These are phyloP conservation scores for Pichia sp. DNA, from an alignment of 1,139 yeast species.

Conservation along the genomic window DNA sequence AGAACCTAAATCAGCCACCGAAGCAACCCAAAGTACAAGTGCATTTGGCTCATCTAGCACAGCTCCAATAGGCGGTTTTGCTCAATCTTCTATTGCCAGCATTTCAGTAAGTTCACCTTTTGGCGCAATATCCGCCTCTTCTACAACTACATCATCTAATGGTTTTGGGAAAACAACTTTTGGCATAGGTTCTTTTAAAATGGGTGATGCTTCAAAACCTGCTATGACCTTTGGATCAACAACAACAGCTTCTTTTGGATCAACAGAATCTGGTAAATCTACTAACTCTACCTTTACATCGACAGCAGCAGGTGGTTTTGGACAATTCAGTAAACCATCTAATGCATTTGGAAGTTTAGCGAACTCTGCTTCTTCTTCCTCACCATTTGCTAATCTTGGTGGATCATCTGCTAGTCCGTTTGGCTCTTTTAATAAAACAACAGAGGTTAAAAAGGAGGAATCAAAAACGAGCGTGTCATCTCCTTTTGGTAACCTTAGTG, in stretches of 20 bases:
- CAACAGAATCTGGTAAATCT: neutral
- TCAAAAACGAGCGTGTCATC: neutral
- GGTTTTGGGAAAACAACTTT: constrained; percentile 5
- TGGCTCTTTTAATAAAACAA: neutral
- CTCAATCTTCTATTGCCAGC: neutral
- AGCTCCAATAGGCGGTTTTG: neutral
- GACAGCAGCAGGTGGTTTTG: constrained; percentile 9
- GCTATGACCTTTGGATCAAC: neutral
- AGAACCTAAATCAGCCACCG: neutral
- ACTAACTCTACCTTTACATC: too few species aligned
- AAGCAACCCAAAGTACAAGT: neutral
- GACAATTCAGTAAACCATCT: neutral
- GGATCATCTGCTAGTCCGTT: neutral
- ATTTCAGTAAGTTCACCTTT: neutral
- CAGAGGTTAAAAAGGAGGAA: neutral
- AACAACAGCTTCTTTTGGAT: constrained; percentile 1
- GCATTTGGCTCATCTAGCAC: neutral
- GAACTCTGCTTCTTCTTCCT: neutral
- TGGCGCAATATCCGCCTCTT: neutral
- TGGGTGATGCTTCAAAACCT: constrained; percentile 1
- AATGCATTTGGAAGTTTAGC: constrained; percentile 2
- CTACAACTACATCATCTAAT: constrained; percentile 14
- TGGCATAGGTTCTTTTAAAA: constrained; percentile 3
- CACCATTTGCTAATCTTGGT: neutral
- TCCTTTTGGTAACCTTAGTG: neutral